Evolutionary conservation across 2,329 filamentous ascomycete genomes (phyloP).

Genomic region (Aschersonia sp.): DNA sequence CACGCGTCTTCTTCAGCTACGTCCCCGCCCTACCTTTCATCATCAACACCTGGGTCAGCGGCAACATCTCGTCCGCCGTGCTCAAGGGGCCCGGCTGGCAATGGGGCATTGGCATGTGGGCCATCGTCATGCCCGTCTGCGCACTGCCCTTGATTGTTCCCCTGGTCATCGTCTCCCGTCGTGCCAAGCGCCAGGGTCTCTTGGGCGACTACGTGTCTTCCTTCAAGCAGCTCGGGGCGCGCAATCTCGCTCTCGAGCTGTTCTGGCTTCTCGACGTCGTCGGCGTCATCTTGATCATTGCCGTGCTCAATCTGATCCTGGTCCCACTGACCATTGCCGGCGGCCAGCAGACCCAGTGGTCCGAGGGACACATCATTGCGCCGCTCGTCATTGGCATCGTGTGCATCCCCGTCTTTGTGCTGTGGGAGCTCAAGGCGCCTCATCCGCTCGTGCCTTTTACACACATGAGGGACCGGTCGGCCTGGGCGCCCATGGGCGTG

Average conservation of each 20-base stretch:
- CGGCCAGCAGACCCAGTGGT: slow-evolving; percentile 28
- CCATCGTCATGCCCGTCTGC: slow-evolving; percentile 47
- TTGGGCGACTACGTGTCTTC: slow-evolving; percentile 12
- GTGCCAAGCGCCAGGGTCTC: slow-evolving; percentile 37
- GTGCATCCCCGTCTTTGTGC: slow-evolving; percentile 37
- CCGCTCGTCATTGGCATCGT: slow-evolving; percentile 44
- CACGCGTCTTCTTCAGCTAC: slow-evolving; percentile 48
- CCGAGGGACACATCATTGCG: slow-evolving; percentile 32
- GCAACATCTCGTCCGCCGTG: slow-evolving; percentile 40
- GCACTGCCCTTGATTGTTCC: slow-evolving; percentile 44
- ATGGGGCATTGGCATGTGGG: slow-evolving; percentile 55
- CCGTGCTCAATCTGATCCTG: slow-evolving; percentile 43
- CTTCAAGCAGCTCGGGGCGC: slow-evolving; percentile 22
- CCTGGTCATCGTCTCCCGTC: slow-evolving; percentile 39
- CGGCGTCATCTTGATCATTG: slow-evolving; percentile 40
- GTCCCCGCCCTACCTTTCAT: slow-evolving; percentile 47
- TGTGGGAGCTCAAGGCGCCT: slow-evolving; percentile 44
- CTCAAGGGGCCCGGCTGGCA: slow-evolving; percentile 27
- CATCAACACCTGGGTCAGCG: slow-evolving; percentile 48
- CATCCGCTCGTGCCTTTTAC: slow-evolving; percentile 41
- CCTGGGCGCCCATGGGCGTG: slow-evolving; percentile 30
- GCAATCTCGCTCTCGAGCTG: slow-evolving; percentile 27
- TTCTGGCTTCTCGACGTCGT: slow-evolving; percentile 40
- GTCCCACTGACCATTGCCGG: slow-evolving; percentile 46
- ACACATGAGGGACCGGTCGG: slow-evolving; percentile 33